Conservation (phyloP, 2,329 filamentous ascomycete species). For the Cryoendolithus antarcticus region DNA sequence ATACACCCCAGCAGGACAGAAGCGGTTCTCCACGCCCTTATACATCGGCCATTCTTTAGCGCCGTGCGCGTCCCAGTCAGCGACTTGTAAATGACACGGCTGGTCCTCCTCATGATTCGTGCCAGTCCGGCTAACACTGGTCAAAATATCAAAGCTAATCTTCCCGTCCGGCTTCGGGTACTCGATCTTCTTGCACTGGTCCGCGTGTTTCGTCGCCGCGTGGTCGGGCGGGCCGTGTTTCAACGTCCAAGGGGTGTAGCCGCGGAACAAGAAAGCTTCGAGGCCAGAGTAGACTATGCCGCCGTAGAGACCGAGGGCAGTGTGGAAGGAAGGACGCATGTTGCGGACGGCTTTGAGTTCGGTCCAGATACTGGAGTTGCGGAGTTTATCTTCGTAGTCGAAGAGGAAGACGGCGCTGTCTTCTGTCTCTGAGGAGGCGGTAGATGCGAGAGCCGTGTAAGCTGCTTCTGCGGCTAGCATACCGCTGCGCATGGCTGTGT, state of each 20-base stretch:
- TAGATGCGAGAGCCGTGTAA: slow-evolving; percentile 54
- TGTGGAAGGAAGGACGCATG: slow-evolving; percentile 92
- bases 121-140: slow-evolving; percentile 84
- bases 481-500: slow-evolving; percentile 94
- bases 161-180: slow-evolving; percentile 95
- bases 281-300: slow-evolving; percentile 87
- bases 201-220: slow-evolving; percentile 65
- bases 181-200: slow-evolving; percentile 75
- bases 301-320: slow-evolving; percentile 73
- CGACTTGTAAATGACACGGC: slow-evolving; percentile 87
- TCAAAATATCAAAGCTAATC: slow-evolving; percentile 91
- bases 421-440: slow-evolving; percentile 21
- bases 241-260: slow-evolving; percentile 81
- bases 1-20: slow-evolving; percentile 95
- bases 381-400: slow-evolving; percentile 82
- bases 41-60: slow-evolving; percentile 71
- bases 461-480: slow-evolving; percentile 92
- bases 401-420: slow-evolving; percentile 77
- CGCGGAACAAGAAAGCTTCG: slow-evolving; percentile 78
- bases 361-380: slow-evolving; percentile 80
- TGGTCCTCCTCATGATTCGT: slow-evolving; percentile 99
- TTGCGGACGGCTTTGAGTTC: slow-evolving; percentile 93
- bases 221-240: slow-evolving; percentile 72
- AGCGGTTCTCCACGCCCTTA: slow-evolving; percentile 88
- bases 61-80: slow-evolving; percentile 88